These are phyloP conservation scores for Cercis canadensis DNA, from an alignment of 306 rosid genomes.

Conservation along the genomic window DNA sequence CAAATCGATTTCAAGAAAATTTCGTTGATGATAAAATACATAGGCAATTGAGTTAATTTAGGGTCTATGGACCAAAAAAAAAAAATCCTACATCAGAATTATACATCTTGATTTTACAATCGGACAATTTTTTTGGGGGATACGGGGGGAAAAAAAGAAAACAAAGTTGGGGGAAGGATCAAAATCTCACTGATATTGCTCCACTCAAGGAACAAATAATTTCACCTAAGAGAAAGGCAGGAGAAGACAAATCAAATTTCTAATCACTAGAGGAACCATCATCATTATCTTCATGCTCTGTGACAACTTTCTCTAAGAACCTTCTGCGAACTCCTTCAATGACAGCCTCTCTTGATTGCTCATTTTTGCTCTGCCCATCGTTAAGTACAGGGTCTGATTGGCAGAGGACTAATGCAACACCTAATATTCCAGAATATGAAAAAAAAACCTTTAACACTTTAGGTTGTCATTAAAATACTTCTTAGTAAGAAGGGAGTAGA, in stretches of 20 bases:
- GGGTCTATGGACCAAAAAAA: not conserved
- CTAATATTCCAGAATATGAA: slow-evolving; percentile 48
- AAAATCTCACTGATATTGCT: slow-evolving; percentile 31
- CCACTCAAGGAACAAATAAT: slow-evolving; percentile 4
- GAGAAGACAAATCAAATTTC: slow-evolving; percentile 6
- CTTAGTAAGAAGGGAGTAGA: not conserved
- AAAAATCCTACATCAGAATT: slow-evolving; percentile 21
- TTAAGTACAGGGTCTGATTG: slow-evolving; percentile 88
- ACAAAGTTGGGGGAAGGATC: not conserved
- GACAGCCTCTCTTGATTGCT: slow-evolving; percentile 70
- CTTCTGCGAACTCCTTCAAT: slow-evolving; percentile 79
- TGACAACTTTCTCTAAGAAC: slow-evolving; percentile 78
- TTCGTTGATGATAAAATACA: too few relatives aligned
- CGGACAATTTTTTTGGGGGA: too few relatives aligned
- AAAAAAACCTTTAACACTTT: not conserved
- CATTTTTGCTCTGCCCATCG: slow-evolving; percentile 73
- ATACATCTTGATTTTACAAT: slow-evolving; percentile 2
- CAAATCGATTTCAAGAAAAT: not conserved
- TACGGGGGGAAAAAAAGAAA: too few relatives aligned
- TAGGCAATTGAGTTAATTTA: slow-evolving; percentile 15
- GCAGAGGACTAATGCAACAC: slow-evolving; percentile 91
- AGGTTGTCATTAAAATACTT: not conserved
- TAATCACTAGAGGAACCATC: slow-evolving; percentile 88
- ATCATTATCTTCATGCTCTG: slow-evolving; percentile 73
- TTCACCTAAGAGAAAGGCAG: slow-evolving; percentile 19